These are phyloP conservation scores for Ceratobasidium sp. DNA, from an alignment of 1,284 basidiomycete species.

Conservation along the genomic window DNA sequence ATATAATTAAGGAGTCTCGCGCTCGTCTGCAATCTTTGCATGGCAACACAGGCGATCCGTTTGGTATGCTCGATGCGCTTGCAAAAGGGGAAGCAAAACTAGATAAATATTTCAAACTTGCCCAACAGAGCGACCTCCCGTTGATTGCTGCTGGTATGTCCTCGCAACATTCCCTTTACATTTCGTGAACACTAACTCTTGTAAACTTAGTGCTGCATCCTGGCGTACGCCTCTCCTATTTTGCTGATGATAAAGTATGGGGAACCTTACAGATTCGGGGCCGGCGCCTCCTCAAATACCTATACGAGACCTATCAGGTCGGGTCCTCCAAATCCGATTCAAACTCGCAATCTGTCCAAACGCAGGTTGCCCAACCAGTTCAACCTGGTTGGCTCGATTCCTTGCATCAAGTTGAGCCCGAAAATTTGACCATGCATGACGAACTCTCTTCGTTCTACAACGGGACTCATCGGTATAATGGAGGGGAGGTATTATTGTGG, in stretches of 20 bases:
- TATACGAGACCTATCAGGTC: slow-evolving; percentile 5
- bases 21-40: background rate
- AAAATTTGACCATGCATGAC: background rate
- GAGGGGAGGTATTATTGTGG: background rate
- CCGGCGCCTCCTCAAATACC: background rate
- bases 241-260: background rate
- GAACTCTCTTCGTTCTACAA: background rate
- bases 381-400: background rate
- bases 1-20: background rate
- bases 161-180: background rate
- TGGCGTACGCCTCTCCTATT: slow-evolving; percentile 1
- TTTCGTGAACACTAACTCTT: background rate
- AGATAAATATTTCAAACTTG: background rate
- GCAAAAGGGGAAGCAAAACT: slow-evolving; percentile 6
- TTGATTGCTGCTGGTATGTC: slow-evolving; percentile 9
- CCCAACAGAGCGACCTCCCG: background rate
- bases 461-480: background rate
- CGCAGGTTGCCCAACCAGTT: background rate
- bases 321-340: background rate
- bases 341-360: background rate
- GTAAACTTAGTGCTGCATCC: slow-evolving; percentile 11
- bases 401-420: background rate
- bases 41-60: background rate
- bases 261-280: slow-evolving; percentile 3
- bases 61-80: background rate